These are phyloP conservation scores for Microcos paniculata DNA, from an alignment of 345 rosid genomes.

Conservation along the genomic window DNA sequence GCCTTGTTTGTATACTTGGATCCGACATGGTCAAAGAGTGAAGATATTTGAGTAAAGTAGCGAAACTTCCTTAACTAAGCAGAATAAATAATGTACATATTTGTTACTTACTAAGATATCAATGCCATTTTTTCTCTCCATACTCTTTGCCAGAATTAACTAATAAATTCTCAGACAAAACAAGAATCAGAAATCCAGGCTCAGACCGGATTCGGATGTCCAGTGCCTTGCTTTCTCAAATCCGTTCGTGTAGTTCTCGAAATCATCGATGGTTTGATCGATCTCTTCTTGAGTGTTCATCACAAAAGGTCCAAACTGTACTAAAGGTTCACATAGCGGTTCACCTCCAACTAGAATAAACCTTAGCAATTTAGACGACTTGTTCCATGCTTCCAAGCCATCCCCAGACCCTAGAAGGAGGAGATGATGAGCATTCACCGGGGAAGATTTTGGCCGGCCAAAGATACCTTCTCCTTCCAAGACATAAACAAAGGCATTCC, in stretches of 20 bases:
- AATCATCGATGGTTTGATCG: slow-evolving; percentile 66
- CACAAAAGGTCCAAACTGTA: slow-evolving; percentile 82
- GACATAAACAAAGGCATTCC: slow-evolving; percentile 77
- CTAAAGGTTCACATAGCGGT: slow-evolving; percentile 73
- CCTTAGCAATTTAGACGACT: slow-evolving; percentile 48
- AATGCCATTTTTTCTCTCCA: no score
- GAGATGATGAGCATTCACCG: slow-evolving; percentile 53
- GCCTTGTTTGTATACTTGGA: no score
- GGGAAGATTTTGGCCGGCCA: slow-evolving; percentile 36
- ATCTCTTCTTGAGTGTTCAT: slow-evolving; percentile 89
- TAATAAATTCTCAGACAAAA: not conserved
- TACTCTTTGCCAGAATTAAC: not conserved
- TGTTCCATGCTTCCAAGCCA: slow-evolving; percentile 76
- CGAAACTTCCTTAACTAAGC: not conserved
- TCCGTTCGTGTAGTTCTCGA: slow-evolving; percentile 66
- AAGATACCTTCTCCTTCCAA: slow-evolving; percentile 76
- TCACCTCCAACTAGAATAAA: slow-evolving; percentile 81
- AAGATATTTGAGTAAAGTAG: not conserved
- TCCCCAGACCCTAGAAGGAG: slow-evolving; percentile 61
- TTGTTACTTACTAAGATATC: no score
- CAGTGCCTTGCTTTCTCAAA: slow-evolving; percentile 84
- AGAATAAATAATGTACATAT: no score
- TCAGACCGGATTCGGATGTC: slow-evolving; percentile 58
- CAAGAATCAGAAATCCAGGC: slow-evolving; percentile 36
- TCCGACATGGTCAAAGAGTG: no score